Percentiles rank a stretch among this genome's conserved stretches.
Conservation (phyloP, 2,329 filamentous ascomycete species). For the Akanthomyces lecanii region DNA sequence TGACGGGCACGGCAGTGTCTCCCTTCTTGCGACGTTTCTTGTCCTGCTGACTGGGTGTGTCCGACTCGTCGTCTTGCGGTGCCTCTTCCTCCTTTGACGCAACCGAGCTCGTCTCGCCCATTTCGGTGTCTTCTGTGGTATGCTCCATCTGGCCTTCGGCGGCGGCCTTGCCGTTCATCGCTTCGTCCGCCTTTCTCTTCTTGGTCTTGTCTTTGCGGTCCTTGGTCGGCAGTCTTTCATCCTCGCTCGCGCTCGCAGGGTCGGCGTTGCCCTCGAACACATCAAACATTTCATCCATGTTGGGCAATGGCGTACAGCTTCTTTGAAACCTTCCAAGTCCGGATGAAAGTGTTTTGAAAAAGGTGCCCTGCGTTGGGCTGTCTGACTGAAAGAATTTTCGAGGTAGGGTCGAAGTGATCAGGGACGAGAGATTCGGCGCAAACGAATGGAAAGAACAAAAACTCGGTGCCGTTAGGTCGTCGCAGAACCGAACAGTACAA, state of each 20-base stretch:
- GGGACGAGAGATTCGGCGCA: not conserved
- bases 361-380: not conserved
- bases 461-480: not conserved
- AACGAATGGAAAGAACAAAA: not conserved
- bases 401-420: not conserved
- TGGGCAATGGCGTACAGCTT: constrained; percentile 17
- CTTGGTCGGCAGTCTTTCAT: constrained; percentile 43
- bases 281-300: constrained; percentile 77
- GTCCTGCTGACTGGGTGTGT: constrained; percentile 46
- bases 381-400: not conserved
- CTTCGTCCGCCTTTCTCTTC: constrained; percentile 82
- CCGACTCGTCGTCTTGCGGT: constrained; percentile 35
- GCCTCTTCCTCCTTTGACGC: constrained; percentile 33
- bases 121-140: constrained; percentile 33
- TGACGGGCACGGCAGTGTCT: constrained; percentile 67
- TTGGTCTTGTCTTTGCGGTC: constrained; percentile 61
- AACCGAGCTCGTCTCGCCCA: constrained; percentile 41
- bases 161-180: constrained; percentile 54
- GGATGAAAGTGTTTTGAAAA: not conserved
- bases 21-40: constrained; percentile 63
- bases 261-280: constrained; percentile 66
- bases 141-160: constrained; percentile 18
- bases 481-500: not conserved
- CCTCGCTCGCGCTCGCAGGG: constrained; percentile 38
- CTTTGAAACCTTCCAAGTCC: not conserved